Base-by-base conservation (phyloP, 768 basidiomycete genomes). In the Suillus alpinus region DNA sequence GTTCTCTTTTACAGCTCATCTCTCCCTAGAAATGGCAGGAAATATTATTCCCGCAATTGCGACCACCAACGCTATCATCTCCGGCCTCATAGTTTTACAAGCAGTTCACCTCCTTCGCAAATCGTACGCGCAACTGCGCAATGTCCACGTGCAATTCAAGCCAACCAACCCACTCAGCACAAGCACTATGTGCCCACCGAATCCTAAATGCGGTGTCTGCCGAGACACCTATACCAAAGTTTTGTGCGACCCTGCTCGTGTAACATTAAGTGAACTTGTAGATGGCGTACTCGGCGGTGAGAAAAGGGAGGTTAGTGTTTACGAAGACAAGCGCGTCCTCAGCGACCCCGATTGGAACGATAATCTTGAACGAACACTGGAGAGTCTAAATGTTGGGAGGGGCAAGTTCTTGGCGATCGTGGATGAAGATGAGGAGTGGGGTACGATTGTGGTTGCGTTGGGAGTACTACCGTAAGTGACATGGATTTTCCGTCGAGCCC, bases 1-100 rank as follows among this genome's bases (percentile, higher is more conserved):
- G 39, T 44, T 40, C 14, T 20, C 20, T 1, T 2, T 41, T 9
- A 2, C 3, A 4, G 32, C 20, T 41, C 34, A n/a, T 32, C 40
- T 14, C 32, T 16, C 4, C 43, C 5, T n/a, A 96, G 95, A 98
- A 75, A 98, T 98, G 93, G 97, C 97, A 0, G 97, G 97, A 10
- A 99, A 99, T 75, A 98, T 99, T 68, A 99, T 98, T 64, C 97
- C 97, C 6, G 97, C 97, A 1, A 98, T 99, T 67, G 97, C 97
- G 5, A 99, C 97, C 4, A 99, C 97, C 26, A 99, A 99, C 72
- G 97, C 97, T 10, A 92, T 99, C 73, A 87, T 98, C 65, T 91
- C 97, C 0, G 97, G 96, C 0, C 79, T 96, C 41, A 94, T 98
- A 69, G 95, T 98, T 26, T 81, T 98, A 49, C 95, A 98, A 72